Evolutionary conservation across 1,284 basidiomycete genomes (phyloP), one percentile per base, ranked within the genome.

Genomic region (Phylloboletellus chloephorus): DNA sequence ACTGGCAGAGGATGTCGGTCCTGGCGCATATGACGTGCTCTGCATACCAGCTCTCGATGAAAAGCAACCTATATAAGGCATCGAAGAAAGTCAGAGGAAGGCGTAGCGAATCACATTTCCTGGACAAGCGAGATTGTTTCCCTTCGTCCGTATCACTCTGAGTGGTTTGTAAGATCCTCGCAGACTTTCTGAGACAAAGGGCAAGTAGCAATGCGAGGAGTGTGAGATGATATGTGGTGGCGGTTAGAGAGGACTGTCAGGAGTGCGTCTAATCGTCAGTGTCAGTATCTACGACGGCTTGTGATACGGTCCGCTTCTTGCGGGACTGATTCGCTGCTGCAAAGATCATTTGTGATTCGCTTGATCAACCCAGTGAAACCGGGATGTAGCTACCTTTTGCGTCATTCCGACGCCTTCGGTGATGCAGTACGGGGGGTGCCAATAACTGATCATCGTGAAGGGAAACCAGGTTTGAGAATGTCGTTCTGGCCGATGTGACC

Each of bases 401-500:
- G 21, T 37, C 17, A 15, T 19, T 53, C 47, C 51, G 55, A 40
- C 21, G 25, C n/a, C 39, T 16, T 31, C 42, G 52, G 52, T 37
- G 5, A 24, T 21, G 36, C 21, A 46, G 28, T 2, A 51, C 24
- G 33, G 50, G 52, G 24, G 39, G 42, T 2, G 47, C 43, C 2
- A 58, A n/a, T 7, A 53, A 36, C 7, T 43, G 53, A 50, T 53
- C 47, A 21, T 53, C 55, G 20, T 24, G 39, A 26, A 29, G 5
- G 8, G 37, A 21, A 7, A 13, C 23, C 26, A 41, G 9, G 8
- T 9, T 22, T 13, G 53, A 15, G 31, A 33, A 55, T 43, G 39
- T 41, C 7, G 16, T 30, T 16, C 47, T 52, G 30, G 45, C 44
- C 12, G 50, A 38, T 29, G 42, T 15, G 33, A 36, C 50, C 4